phyloP scores from a whole-genome alignment of 2,329 filamentous ascomycete species.

The Ophiostoma pallidulum region DNA sequence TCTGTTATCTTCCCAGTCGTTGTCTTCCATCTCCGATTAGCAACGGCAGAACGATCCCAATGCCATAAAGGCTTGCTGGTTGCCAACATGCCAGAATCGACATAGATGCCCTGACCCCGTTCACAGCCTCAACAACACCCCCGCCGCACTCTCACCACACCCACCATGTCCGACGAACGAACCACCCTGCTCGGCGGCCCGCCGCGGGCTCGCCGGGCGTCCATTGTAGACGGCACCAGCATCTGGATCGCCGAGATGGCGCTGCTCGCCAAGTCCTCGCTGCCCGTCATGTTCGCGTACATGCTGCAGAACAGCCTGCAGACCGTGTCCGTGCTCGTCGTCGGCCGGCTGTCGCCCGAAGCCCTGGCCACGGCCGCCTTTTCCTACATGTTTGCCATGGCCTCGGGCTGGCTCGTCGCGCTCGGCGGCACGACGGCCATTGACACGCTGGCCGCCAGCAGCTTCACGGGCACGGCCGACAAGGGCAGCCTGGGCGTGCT shows the following conservation, averaged over 20 bases:
- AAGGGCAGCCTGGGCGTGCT: conserved; percentile 71
- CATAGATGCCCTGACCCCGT: not conserved
- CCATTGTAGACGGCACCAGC: conserved; percentile 6
- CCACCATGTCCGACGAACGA: conserved; percentile 10
- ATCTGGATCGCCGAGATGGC: conserved; percentile 54
- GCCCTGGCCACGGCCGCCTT: conserved; percentile 75
- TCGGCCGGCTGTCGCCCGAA: conserved; percentile 69
- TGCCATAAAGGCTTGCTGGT: too few relatives aligned
- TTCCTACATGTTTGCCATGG: conserved; percentile 90
- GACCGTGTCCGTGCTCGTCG: conserved; percentile 71
- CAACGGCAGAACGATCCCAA: too few relatives aligned
- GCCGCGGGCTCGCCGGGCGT: not conserved
- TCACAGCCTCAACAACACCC: not conserved
- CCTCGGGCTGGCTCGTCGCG: conserved; percentile 77
- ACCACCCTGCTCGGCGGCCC: conserved; percentile 8
- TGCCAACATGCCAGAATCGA: too few relatives aligned
- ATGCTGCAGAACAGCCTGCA: conserved; percentile 79
- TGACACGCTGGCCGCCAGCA: conserved; percentile 74
- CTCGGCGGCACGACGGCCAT: conserved; percentile 79
- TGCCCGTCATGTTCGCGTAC: conserved; percentile 77
- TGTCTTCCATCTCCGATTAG: too few relatives aligned
- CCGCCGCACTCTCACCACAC: too few relatives aligned
- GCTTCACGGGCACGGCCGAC: conserved; percentile 72
- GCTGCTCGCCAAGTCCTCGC: conserved; percentile 57
- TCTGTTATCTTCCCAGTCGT: too few relatives aligned